Evolutionary conservation across 2,329 filamentous ascomycete genomes (phyloP).

Genomic region (Beauveria caledonica): DNA sequence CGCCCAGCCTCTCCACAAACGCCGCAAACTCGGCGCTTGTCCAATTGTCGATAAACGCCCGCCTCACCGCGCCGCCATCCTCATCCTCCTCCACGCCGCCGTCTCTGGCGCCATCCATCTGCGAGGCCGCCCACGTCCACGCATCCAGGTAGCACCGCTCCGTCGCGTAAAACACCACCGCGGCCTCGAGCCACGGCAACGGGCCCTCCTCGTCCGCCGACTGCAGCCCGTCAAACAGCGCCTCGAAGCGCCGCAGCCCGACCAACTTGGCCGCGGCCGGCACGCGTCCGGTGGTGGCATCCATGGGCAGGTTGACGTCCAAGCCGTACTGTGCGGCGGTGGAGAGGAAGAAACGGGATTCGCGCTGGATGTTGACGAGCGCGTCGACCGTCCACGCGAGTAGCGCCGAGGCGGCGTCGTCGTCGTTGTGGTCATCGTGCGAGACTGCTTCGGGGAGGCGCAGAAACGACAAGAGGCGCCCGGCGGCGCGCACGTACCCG

Average conservation of each 20-base stretch:
- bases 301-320: constrained; percentile 31
- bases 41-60: constrained; percentile 63
- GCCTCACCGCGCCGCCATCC: constrained; percentile 57
- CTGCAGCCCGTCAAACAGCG: constrained; percentile 47
- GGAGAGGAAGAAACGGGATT: constrained; percentile 59
- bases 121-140: constrained; percentile 44
- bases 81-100: constrained; percentile 9
- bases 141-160: constrained; percentile 57
- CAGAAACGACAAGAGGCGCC: constrained; percentile 54
- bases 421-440: constrained; percentile 14
- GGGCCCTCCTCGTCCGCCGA: constrained; percentile 19
- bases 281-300: constrained; percentile 16
- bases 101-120: constrained; percentile 20
- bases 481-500: constrained; percentile 59
- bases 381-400: constrained; percentile 56
- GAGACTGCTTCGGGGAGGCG: constrained; percentile 36
- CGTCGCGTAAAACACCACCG: constrained; percentile 70
- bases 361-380: constrained; percentile 57
- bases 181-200: constrained; percentile 53
- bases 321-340: constrained; percentile 54
- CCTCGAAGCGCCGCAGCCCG: constrained; percentile 30
- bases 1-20: constrained; percentile 49
- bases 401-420: constrained; percentile 42
- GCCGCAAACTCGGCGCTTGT: constrained; percentile 49
- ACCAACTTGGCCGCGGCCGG: constrained; percentile 27